Base-by-base conservation (phyloP, 352 stramenopile species). In the Globisporangium acanthophoron region DNA sequence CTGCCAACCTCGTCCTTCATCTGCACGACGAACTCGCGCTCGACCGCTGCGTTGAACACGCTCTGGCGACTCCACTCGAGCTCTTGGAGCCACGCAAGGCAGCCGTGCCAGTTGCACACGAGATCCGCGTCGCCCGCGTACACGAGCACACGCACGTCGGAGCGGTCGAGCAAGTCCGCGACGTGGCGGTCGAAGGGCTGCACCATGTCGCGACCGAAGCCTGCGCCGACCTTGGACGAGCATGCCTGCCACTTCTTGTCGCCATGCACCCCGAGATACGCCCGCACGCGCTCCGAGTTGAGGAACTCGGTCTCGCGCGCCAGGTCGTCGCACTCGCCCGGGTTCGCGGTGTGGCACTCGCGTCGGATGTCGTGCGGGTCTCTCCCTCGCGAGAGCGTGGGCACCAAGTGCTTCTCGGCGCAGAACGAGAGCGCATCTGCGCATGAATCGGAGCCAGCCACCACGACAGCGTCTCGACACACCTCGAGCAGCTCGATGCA, bases 31-130 rank as follows among this genome's bases (percentile, higher is more conserved):
- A 86, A n/a, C 74, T 44, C 9, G 1, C 39, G 60, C 48, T 75
- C 70, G 0, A 20, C 3, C 16, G 64, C 76, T 7, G 41, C 50
- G 46, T 95, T 85, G 71, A 97, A 98, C 3, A 74, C 82, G 7
- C 76, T 67, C 54, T 85, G 79, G 54, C 92, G 83, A n/a, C 66
- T 65, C 96, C 95, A 99, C 12, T 97, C 73, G 43, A 98, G 71
- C 20, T 69, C 84, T 1, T 82, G 59, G 0, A 89, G 97, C 94
- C 92, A 98, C 1, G 92, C 94, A 46, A 93, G 57, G 64, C 97
- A 97, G n/a, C 95, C 96, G 39, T 98, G 64, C 78, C 96, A 98
- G 64, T 99, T 98, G 75, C 90, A 98, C 50, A 98, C 92, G 59
- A 98, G 96, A 63, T 98, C 94, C 1, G 92, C 79, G 70, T 99